These are phyloP conservation scores for Aspergillus bombycis DNA, from an alignment of 2,329 filamentous ascomycete genomes.

Conservation along the genomic window DNA sequence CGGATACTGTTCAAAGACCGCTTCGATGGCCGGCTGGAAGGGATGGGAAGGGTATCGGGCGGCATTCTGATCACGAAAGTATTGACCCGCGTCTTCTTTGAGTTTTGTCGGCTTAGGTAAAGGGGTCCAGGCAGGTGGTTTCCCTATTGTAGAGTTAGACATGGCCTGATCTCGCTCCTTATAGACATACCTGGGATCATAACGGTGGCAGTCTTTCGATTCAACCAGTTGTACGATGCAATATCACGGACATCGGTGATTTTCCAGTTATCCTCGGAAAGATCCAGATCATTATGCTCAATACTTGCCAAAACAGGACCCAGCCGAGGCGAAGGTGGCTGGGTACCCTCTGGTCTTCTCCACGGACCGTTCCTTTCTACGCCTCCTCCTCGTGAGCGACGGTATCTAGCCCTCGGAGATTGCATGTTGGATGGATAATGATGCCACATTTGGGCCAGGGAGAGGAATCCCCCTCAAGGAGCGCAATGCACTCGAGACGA, in stretches of 20 bases:
- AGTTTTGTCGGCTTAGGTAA: constrained; percentile 38
- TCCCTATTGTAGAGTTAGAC: constrained; percentile 40
- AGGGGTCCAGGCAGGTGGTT: constrained; percentile 57
- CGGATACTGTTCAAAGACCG: constrained; percentile 45
- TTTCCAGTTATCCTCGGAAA: neutral
- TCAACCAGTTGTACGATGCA: constrained; percentile 58
- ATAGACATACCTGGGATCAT: constrained; percentile 53
- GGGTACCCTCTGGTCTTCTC: no score
- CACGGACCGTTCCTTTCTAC: no score
- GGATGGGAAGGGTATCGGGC: constrained; percentile 42
- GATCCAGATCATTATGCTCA: neutral
- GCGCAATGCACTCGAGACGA: no score
- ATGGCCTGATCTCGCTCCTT: no score
- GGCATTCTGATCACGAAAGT: constrained; percentile 49
- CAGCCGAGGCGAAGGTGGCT: no score
- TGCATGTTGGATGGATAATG: no score
- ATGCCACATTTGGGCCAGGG: no score
- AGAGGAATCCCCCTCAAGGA: no score
- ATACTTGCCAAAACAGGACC: neutral
- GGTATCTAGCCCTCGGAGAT: no score
- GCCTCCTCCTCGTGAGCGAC: no score
- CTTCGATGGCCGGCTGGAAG: constrained; percentile 49
- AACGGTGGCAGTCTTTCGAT: constrained; percentile 40
- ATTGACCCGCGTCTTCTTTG: constrained; percentile 47
- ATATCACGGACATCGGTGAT: neutral